Percentiles rank a stretch among this genome's conserved stretches.
phyloP scores from a whole-genome alignment of 306 rosid species.

The Carpinus viminea region DNA sequence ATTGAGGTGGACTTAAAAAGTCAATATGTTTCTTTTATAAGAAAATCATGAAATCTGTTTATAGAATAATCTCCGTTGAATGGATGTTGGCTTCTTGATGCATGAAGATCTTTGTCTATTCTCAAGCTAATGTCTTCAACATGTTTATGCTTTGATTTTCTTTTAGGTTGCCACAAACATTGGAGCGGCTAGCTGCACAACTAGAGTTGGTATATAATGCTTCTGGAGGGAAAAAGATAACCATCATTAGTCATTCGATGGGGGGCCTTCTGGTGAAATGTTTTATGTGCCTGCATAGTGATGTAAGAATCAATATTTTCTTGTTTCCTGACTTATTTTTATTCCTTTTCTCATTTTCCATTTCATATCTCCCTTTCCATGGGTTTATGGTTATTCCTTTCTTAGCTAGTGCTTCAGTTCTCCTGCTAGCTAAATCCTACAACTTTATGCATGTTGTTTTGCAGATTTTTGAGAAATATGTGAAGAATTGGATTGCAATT shows the following conservation, averaged over 20 bases:
- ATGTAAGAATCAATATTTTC: slow-evolving; percentile 46
- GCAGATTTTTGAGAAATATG: slow-evolving; percentile 98
- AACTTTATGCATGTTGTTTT: slow-evolving; percentile 25
- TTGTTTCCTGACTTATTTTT: slow-evolving; percentile 22
- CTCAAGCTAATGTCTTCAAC: neutral
- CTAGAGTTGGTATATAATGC: slow-evolving; percentile 70
- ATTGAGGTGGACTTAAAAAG: neutral
- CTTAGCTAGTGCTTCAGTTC: slow-evolving; percentile 5
- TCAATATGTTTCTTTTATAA: neutral
- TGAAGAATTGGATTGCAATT: slow-evolving; percentile 93
- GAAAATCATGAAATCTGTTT: neutral
- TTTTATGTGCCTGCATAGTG: slow-evolving; percentile 77
- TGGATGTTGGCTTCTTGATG: neutral
- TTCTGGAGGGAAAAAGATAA: slow-evolving; percentile 91
- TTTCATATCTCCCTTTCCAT: slow-evolving; percentile 19
- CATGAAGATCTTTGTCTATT: neutral
- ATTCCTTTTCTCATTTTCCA: slow-evolving; percentile 21
- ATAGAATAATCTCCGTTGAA: neutral
- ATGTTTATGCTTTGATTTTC: slow-evolving; percentile 18
- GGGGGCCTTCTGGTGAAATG: slow-evolving; percentile 97
- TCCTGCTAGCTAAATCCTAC: slow-evolving; percentile 14
- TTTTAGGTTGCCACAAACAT: slow-evolving; percentile 79
- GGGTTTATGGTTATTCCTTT: slow-evolving; percentile 9
- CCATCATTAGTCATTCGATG: slow-evolving; percentile 90
- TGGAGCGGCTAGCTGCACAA: slow-evolving; percentile 71